phyloP scores from a whole-genome alignment of 2,329 filamentous ascomycete species.

The Clarireedia hainanense region DNA sequence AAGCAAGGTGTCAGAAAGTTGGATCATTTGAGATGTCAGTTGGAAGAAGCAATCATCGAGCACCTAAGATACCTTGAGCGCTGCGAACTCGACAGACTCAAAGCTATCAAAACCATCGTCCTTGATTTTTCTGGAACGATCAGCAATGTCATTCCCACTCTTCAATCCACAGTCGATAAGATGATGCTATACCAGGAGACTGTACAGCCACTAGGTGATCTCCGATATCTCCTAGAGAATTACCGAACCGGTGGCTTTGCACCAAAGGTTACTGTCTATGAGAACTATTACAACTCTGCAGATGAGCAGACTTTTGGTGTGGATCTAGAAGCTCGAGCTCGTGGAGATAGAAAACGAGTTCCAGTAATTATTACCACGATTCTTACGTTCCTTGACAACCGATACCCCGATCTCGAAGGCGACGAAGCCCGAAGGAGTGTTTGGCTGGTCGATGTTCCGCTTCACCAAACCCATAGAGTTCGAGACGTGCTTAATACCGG shows the following conservation, averaged over 20 bases:
- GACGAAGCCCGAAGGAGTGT: conserved; percentile 88
- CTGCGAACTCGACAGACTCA: conserved; percentile 90
- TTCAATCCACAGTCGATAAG: conserved; percentile 93
- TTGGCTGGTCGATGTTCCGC: conserved; percentile 88
- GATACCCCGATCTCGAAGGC: conserved; percentile 95
- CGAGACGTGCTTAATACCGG: conserved; percentile 80
- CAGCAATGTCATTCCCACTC: conserved; percentile 92
- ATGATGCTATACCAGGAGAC: conserved; percentile 99
- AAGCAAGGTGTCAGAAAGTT: conserved; percentile 79
- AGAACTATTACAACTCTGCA: conserved; percentile 98
- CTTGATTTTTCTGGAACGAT: conserved; percentile 96
- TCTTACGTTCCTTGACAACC: conserved; percentile 89
- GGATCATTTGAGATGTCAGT: conserved; percentile 80
- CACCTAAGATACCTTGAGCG: conserved; percentile 95
- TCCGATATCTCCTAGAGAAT: conserved; percentile 91
- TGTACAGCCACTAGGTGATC: conserved; percentile 83
- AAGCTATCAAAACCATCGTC: conserved; percentile 96
- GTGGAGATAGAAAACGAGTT: conserved; percentile 91
- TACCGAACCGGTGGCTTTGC: conserved; percentile 92
- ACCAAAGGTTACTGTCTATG: conserved; percentile 85
- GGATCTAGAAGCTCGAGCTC: conserved; percentile 88
- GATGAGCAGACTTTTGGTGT: conserved; percentile 98
- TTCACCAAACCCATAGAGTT: conserved; percentile 77
- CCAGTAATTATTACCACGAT: conserved; percentile 88
- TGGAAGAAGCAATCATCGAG: conserved; percentile 92